Percentiles rank a stretch among this genome's conserved stretches.
Conservation (phyloP, 163 green algal genomes). For the Scenedesmus sp. region DNA sequence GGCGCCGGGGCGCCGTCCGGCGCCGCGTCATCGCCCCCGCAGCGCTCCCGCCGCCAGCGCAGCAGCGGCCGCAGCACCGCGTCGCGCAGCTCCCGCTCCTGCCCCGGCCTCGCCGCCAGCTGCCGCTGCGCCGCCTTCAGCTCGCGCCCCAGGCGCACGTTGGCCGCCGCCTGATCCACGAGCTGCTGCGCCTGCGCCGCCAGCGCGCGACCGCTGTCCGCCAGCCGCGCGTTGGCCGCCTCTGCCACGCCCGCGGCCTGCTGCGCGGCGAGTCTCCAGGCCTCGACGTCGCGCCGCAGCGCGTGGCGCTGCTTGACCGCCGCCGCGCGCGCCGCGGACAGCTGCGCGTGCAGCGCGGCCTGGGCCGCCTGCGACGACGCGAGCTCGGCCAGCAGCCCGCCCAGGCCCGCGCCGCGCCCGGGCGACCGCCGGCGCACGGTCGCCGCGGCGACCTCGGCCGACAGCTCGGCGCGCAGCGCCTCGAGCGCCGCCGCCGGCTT, state of each 20-base stretch:
- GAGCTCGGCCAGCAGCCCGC: slow-evolving; percentile 16
- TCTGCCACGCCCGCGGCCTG: slow-evolving; percentile 25
- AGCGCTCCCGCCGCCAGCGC: slow-evolving; percentile 4
- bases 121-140: not conserved
- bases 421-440: not conserved
- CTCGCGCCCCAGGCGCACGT: slow-evolving; percentile 2
- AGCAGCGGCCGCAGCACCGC: too few relatives aligned
- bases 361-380: not conserved
- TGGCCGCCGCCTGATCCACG: not conserved
- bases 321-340: slow-evolving; percentile 15
- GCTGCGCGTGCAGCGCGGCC: not conserved
- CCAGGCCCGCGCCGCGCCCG: not conserved
- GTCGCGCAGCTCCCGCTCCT: not conserved
- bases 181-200: slow-evolving; percentile 4
- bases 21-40: not conserved
- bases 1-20: too few relatives aligned
- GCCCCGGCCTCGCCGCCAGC: slow-evolving; percentile 2
- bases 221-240: not conserved
- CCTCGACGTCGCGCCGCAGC: slow-evolving; percentile 8
- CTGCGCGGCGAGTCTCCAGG: slow-evolving; percentile 25
- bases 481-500: slow-evolving; percentile 19
- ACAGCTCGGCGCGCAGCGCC: slow-evolving; percentile 22
- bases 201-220: not conserved
- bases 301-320: slow-evolving; percentile 3
- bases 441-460: not conserved